Evolutionary conservation across 2,329 filamentous ascomycete genomes (phyloP), one percentile per base, ranked within the genome.

Genomic region (Diaporthe velutina): DNA sequence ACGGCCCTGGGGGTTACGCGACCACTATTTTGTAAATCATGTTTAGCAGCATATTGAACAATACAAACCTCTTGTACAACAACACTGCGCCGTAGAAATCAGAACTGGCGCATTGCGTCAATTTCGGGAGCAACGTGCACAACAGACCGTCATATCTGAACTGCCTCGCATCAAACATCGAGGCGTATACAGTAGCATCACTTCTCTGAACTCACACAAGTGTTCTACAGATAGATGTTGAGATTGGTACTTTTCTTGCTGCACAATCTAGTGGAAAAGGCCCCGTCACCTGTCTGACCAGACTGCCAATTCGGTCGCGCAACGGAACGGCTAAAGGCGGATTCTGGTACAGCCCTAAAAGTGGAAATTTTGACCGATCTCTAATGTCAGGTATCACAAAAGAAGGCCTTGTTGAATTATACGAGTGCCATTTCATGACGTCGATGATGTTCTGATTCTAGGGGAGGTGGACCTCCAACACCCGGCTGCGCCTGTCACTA

Each of bases 181-280:
- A 33, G 54, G 28, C 3, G 4, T 7, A 9, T 19, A 17, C 52
- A 15, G 9, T n/a, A n/a, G n/a, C n/a, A n/a, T n/a, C n/a, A n/a
- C n/a, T n/a, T n/a, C n/a, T n/a, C 10, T 28, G 2, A 7, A 28
- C 12, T 0, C 12, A 28, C 12, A 0, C 12, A 3, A 13, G 25
- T 55, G 9, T 1, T 55, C 10, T 33, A 12, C 35, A 35, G 0
- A 33, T 0, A 57, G 28, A 35, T 0, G 15, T 22, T 35, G 3
- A 57, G 5, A 22, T 33, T 9, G 2, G 2, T 55, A 4, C 33
- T 9, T 3, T 22, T 19, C 13, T 57, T 4, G 19, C 7, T 0
- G 13, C 3, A 8, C 12, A 0, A 19, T 55, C 1, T 30, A 3
- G 22, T 22, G 22, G 22, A 25, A 25, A 0, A 5, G n/a, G n/a